Evolutionary conservation across 192 early-diverging fungal species (phyloP).

Genomic region (Phycomyces blakesleeanus): DNA sequence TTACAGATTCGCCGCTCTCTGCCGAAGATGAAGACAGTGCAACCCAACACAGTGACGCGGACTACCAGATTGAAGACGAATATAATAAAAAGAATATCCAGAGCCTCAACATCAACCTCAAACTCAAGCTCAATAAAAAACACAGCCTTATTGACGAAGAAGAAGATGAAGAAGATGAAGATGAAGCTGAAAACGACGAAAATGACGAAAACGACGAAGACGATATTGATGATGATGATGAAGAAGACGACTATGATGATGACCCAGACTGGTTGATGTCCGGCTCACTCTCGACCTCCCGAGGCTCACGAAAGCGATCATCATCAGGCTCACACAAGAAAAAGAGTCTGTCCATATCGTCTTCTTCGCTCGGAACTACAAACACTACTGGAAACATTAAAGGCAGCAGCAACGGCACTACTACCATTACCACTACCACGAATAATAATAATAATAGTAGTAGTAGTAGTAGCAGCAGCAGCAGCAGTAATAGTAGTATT

Average conservation of each 20-base stretch:
- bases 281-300: background rate
- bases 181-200: background rate
- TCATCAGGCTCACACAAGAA: background rate
- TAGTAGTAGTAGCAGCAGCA: too few species aligned
- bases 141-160: background rate
- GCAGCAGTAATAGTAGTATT: too few species aligned
- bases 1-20: constrained; percentile 4
- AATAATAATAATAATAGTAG: too few species aligned
- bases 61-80: background rate
- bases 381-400: too few species aligned
- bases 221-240: too few species aligned
- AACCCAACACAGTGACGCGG: background rate
- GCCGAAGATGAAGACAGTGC: background rate
- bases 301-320: background rate
- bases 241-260: constrained; percentile 6
- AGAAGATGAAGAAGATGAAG: constrained; percentile 3
- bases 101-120: background rate
- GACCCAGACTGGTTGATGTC: constrained; percentile 9
- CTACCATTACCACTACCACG: too few species aligned
- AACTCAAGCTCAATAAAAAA: background rate
- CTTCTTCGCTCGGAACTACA: too few species aligned
- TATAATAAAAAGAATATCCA: too few species aligned
- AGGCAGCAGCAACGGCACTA: too few species aligned
- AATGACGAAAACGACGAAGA: too few species aligned
- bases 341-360: background rate